Evolutionary conservation across 371 early-diverging fungal species (phyloP).

Genomic region (Smittium mucronatum): DNA sequence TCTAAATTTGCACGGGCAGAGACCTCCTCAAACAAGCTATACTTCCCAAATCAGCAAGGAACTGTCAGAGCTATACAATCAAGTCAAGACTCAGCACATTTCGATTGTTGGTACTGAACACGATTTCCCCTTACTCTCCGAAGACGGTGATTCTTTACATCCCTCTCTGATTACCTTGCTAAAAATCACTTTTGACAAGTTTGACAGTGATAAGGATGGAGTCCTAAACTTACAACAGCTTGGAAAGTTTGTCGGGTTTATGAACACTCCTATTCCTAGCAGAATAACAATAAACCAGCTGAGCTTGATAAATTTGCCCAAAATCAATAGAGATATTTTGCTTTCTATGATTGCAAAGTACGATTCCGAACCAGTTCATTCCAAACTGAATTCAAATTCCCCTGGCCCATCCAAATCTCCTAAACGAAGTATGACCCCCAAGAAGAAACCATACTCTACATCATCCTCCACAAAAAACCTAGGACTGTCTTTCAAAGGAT

Average conservation of each 20-base stretch:
- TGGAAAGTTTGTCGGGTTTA: constrained; percentile 18
- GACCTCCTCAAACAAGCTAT: neutral
- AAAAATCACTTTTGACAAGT: constrained; percentile 22
- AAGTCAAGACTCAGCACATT: neutral
- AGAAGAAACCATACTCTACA: neutral
- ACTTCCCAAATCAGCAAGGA: neutral
- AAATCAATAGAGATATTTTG: neutral
- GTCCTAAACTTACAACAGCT: constrained; percentile 25
- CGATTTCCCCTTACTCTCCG: constrained; percentile 23
- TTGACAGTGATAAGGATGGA: constrained; percentile 30
- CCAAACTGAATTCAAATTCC: neutral
- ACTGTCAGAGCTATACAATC: neutral
- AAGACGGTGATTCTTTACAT: constrained; percentile 20
- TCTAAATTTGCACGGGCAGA: neutral
- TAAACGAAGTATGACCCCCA: neutral
- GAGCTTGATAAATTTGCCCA: constrained; percentile 4
- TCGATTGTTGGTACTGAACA: constrained; percentile 16
- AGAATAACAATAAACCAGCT: neutral
- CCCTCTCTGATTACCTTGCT: constrained; percentile 20
- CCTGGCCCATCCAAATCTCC: neutral
- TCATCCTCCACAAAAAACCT: neutral
- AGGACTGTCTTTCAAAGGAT: constrained; percentile 23
- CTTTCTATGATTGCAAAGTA: neutral
- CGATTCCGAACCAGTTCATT: neutral
- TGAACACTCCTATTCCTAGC: constrained; percentile 16